A percentile compares a stretch with the other conserved stretches of the same genome.
Conservation (phyloP, 257 asterid species). For the Paraleonurus japonicus region DNA sequence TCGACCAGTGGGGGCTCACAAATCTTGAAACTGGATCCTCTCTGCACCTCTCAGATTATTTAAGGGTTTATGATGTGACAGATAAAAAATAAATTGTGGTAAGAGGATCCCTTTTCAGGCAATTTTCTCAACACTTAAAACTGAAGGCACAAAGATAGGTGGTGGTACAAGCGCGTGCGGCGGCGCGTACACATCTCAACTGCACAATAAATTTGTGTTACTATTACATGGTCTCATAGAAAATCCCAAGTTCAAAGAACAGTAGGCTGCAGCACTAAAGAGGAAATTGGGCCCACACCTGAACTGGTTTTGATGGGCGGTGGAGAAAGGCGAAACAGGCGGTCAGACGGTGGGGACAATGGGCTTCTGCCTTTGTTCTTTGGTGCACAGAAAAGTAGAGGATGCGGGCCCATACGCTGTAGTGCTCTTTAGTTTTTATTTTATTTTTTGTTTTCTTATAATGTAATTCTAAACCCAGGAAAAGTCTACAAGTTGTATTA, state of each 20-base stretch:
- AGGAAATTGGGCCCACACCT: slow-evolving; percentile 35
- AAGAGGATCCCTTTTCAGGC: slow-evolving; percentile 16
- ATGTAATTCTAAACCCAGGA: slow-evolving; percentile 8
- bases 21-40: slow-evolving; percentile 30
- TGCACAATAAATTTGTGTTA: slow-evolving; percentile 1
- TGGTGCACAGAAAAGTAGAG: slow-evolving; percentile 19
- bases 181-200: slow-evolving; percentile 26
- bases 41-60: not conserved
- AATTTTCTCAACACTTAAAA: not conserved
- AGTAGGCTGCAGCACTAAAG: slow-evolving; percentile 29
- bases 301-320: slow-evolving; percentile 41
- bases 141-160: not conserved
- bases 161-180: slow-evolving; percentile 3
- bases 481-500: slow-evolving; percentile 20
- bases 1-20: slow-evolving; percentile 9
- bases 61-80: slow-evolving; percentile 12
- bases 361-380: slow-evolving; percentile 36
- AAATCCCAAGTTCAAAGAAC: slow-evolving; percentile 13
- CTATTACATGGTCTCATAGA: slow-evolving; percentile 6
- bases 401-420: slow-evolving; percentile 15
- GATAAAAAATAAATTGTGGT: not conserved
- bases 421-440: slow-evolving; percentile 17
- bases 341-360: slow-evolving; percentile 50
- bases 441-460: not conserved
- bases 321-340: slow-evolving; percentile 33